phyloP scores from a whole-genome alignment of 2,329 filamentous ascomycete species.

The Tolypocladium album region DNA sequence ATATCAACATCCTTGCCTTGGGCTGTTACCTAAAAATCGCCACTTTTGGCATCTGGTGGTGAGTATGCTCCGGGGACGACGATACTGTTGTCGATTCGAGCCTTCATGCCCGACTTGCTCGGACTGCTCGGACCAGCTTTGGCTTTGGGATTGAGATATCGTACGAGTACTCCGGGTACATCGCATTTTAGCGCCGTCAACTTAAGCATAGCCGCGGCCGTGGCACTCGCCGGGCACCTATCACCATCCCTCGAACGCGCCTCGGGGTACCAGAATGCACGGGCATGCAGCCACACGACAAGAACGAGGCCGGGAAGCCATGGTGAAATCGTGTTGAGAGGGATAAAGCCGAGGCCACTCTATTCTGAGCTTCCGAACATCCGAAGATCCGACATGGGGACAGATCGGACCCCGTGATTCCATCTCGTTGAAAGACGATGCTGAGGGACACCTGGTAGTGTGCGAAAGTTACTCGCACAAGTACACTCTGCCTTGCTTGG shows the following conservation, averaged over 20 bases:
- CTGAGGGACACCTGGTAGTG: neutral
- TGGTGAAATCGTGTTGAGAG: neutral
- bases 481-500: neutral
- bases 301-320: neutral
- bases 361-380: neutral
- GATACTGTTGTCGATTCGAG: neutral
- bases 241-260: neutral
- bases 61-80: neutral
- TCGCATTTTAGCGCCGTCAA: neutral
- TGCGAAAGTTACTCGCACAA: neutral
- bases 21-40: neutral
- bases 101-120: neutral
- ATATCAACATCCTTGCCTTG: neutral
- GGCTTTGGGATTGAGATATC: neutral
- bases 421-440: neutral
- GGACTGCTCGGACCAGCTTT: neutral
- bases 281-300: neutral
- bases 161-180: neutral
- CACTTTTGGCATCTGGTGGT: neutral
- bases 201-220: neutral
- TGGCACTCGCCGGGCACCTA: neutral
- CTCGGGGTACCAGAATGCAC: neutral
- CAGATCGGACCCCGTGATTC: neutral
- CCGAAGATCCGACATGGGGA: neutral
- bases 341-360: neutral